Percentiles rank a stretch among this genome's conserved stretches.
phyloP scores from a whole-genome alignment of 2,329 filamentous ascomycete genomes.

The Purpureocillium takamizusanense region DNA sequence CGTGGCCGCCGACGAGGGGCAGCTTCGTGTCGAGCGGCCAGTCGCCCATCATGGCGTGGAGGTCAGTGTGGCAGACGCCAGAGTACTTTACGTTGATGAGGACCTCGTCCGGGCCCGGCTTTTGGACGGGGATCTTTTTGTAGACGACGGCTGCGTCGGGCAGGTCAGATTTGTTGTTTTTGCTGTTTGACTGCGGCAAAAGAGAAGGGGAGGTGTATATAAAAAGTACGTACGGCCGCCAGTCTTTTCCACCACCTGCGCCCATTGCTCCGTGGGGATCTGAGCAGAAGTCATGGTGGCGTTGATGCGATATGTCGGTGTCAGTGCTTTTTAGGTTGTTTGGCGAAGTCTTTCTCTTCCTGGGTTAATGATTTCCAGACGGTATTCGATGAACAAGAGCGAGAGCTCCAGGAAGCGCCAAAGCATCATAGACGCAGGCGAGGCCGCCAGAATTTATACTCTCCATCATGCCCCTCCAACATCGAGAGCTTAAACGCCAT shows the following conservation, averaged over 20 bases:
- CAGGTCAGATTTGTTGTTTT: too few relatives aligned
- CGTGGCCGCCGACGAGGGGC: constrained; percentile 75
- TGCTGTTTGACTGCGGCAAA: background rate
- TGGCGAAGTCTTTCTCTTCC: too few relatives aligned
- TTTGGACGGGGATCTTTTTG: constrained; percentile 73
- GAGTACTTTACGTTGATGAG: constrained; percentile 87
- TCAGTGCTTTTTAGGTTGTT: too few relatives aligned
- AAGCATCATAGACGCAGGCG: too few relatives aligned
- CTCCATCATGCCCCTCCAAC: too few relatives aligned
- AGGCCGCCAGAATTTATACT: too few relatives aligned
- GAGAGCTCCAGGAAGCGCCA: too few relatives aligned
- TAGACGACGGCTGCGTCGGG: constrained; percentile 47
- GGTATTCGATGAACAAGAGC: too few relatives aligned
- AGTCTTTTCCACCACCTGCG: constrained; percentile 77
- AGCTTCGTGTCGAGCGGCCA: constrained; percentile 81
- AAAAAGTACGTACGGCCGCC: constrained; percentile 50
- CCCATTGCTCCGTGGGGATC: constrained; percentile 81
- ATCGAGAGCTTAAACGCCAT: too few relatives aligned
- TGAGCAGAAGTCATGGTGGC: constrained; percentile 22
- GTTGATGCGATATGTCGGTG: too few relatives aligned
- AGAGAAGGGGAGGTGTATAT: constrained; percentile 21
- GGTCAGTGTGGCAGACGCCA: constrained; percentile 85
- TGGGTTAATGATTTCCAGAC: too few relatives aligned
- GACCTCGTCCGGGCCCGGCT: constrained; percentile 81
- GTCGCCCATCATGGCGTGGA: constrained; percentile 73